Base-by-base conservation (phyloP, 192 early-diverging fungal genomes). In the Oehlia diaphana region DNA sequence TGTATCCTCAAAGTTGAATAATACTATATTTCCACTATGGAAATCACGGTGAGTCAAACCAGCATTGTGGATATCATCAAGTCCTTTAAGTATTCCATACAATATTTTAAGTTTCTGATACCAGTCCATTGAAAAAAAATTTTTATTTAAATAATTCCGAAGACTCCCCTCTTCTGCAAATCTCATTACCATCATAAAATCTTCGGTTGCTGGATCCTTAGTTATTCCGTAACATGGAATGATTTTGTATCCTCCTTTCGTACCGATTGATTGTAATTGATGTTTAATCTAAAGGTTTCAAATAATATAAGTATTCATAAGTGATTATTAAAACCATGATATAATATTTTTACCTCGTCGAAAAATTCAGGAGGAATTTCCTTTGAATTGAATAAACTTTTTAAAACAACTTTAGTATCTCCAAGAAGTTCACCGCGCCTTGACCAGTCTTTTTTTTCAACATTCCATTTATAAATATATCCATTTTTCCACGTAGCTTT, bases 131-230 rank as follows among this genome's bases (percentile, higher is more conserved):
- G 13, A 21, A 63, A 62, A 6, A 63, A 35, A 61, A 37, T 47
- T 28, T 14, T 37, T 63, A 63, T 75, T 42, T 39, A 75, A 63
- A 75, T 44, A 75, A 35, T 33, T 21, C 6, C 74, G 49, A 35
- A 75, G 44, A 75, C 31, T 75, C 9, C 74, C 74, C 9, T n/a
- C 50, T 63, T 28, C 28, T 8, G 44, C 61, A 75, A 33, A 75
- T 75, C 28, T 9, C 74, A 75, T 75, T 14, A 74, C 72, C 72
- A 74, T 74, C 21, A 74, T 23, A 39, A 35, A 74, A 58, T 74
- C 37, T 9, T 58, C 13, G 50, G 72, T 49, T 58, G 9, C 1
- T 35, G 72, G 72, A n/a, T 74, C 72, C 47, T 74, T 26, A 14
- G 72, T 35, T 35, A 74, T 74, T 28, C 72, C 72, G 23, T 74